Evolutionary conservation across 202 grass and related monocot genomes (phyloP).

Genomic region (Saccharum hybrid): DNA sequence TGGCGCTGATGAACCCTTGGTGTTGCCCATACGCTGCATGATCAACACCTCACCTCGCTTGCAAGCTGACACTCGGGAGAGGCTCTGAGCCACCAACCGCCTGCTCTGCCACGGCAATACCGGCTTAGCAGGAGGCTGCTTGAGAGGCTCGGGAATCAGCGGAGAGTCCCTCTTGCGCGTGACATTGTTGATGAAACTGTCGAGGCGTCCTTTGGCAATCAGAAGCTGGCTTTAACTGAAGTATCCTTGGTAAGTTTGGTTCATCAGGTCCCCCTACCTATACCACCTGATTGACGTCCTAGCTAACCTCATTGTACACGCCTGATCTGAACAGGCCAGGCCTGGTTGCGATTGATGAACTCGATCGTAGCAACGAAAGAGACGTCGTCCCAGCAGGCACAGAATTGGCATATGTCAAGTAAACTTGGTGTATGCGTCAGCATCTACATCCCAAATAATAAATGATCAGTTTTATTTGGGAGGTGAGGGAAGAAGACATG

Average conservation of each 20-base stretch:
- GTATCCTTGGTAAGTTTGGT: conserved; percentile 27
- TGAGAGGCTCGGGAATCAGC: no score
- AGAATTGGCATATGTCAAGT: background rate
- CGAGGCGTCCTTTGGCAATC: no score
- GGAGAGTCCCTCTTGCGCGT: no score
- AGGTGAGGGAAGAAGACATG: background rate
- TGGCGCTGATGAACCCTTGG: no score
- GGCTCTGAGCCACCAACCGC: no score
- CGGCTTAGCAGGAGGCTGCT: no score
- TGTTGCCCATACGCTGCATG: no score
- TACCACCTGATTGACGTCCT: conserved; percentile 32
- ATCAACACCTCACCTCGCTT: no score
- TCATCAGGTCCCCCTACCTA: background rate
- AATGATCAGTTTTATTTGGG: background rate
- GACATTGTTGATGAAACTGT: no score
- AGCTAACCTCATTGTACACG: conserved; percentile 34
- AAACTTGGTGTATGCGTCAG: background rate
- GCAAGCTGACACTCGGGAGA: no score
- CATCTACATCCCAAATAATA: background rate
- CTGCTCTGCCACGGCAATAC: no score
- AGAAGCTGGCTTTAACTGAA: conserved; percentile 20
- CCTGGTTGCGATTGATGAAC: background rate
- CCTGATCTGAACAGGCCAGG: background rate
- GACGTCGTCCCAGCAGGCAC: background rate
- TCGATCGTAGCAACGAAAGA: background rate